Conservation (phyloP, 345 rosid species). For the Populus tremula region DNA sequence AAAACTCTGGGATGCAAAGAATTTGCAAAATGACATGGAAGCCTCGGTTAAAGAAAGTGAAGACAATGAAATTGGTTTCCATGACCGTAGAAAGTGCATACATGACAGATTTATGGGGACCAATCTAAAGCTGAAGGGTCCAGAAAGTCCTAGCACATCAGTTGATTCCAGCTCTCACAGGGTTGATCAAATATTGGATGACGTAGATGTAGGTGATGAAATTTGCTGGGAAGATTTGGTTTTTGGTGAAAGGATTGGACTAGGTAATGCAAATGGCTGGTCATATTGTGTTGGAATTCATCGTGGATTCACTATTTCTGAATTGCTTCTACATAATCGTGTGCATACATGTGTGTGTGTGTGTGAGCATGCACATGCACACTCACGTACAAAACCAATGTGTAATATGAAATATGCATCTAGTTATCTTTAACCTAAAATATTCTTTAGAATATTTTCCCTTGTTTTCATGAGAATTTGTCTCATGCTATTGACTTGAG, state of each 20-base stretch:
- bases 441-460: not conserved
- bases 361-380: not conserved
- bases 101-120: slow-evolving; percentile 53
- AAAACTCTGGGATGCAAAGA: slow-evolving; percentile 32
- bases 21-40: slow-evolving; percentile 34
- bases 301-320: slow-evolving; percentile 4
- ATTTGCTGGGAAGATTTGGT: slow-evolving; percentile 97
- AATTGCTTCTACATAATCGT: not conserved
- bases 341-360: not conserved
- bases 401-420: not conserved
- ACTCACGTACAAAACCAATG: not conserved
- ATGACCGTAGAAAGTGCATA: slow-evolving; percentile 47
- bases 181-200: slow-evolving; percentile 73
- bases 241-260: slow-evolving; percentile 95
- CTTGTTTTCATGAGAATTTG: not conserved
- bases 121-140: slow-evolving; percentile 57
- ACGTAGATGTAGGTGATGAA: slow-evolving; percentile 94
- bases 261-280: slow-evolving; percentile 54
- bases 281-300: slow-evolving; percentile 15
- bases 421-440: not conserved
- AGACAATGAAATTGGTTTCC: slow-evolving; percentile 43
- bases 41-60: slow-evolving; percentile 31
- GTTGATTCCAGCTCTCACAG: slow-evolving; percentile 47
- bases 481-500: not conserved
- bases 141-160: slow-evolving; percentile 63